Evolutionary conservation across 495 filamentous ascomycete species (phyloP), one percentile per base, ranked within the genome.

Genomic region (Penicillium roqueforti): DNA sequence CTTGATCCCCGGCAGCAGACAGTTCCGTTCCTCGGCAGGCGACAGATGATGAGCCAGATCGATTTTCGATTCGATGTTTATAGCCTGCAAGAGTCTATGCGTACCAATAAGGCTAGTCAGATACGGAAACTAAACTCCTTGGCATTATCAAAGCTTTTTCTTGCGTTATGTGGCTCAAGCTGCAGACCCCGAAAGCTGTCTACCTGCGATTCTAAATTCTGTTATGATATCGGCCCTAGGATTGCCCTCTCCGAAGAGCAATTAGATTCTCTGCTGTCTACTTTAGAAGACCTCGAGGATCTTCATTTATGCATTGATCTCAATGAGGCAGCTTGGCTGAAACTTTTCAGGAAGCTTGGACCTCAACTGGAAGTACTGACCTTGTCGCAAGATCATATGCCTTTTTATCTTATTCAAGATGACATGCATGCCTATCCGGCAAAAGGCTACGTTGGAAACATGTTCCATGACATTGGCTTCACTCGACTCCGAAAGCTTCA

Each of bases 261-360:
- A 47, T 47, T 22, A 5, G 51, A 47, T 23, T 47, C 51, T 31
- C 51, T 54, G 40, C 51, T 54, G 23, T 47, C 43, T 39, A 41
- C 42, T 47, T 47, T 54, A 32, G 22, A 41, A 28, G 16, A n/a
- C 43, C 51, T 54, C 5, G 42, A 54, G 43, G 31, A 54, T 39
- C 42, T 54, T 40, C 43, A 47, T 54, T 39, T 54, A 40, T 54
- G 51, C 10, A 47, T 54, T 41, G 50, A 53, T 54, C 51, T 54
- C 43, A 32, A 42, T 53, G 40, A 53, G 50, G 40, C 39, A 0
- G 29, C 28, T 28, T 54, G 51, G 41, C 51, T 47, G 43, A 47
- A 40, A 29, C 16, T 47, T 23, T 23, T 47, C 51, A 54, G 9
- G 20, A 54, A 47, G 18, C 34, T 54, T 40, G 51, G 43, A 40